Percentiles rank a stretch among this genome's conserved stretches.
These are phyloP conservation scores for Penicillium capsulatum DNA, from an alignment of 2,329 filamentous ascomycete genomes.

Conservation along the genomic window DNA sequence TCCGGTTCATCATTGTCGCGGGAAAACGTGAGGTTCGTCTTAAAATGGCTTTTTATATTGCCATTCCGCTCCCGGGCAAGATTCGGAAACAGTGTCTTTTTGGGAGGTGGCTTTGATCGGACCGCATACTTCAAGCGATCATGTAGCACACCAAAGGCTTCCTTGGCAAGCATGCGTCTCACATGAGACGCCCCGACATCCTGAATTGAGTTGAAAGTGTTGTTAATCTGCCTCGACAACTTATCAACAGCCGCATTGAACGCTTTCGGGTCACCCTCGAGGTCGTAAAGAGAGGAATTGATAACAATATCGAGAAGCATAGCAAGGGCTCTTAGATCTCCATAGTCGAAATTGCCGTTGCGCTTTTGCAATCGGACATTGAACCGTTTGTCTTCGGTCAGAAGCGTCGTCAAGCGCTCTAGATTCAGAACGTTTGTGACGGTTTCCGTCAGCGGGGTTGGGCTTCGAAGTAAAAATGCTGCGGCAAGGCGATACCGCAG, in stretches of 20 bases:
- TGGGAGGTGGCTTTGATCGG: conserved; percentile 58
- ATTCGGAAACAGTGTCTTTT: conserved; percentile 42
- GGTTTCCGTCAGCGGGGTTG: conserved; percentile 25
- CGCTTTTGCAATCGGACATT: conserved; percentile 27
- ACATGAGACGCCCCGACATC: conserved; percentile 71
- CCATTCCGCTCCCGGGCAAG: conserved; percentile 12
- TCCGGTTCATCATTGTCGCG: not conserved
- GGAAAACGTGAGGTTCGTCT: not conserved
- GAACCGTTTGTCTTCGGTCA: conserved; percentile 31
- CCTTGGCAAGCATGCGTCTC: conserved; percentile 71
- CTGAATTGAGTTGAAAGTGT: conserved; percentile 59
- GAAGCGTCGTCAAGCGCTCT: conserved; percentile 26
- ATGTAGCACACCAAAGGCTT: conserved; percentile 67
- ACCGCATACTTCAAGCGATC: conserved; percentile 68
- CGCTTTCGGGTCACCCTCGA: conserved; percentile 35
- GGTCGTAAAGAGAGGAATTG: conserved; percentile 54
- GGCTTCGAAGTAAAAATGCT: conserved; percentile 33
- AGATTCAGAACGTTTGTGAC: conserved; percentile 28
- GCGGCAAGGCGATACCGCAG: conserved; percentile 40
- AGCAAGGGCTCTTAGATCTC: conserved; percentile 61
- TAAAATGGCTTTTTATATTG: conserved; percentile 15
- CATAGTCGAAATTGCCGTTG: conserved; percentile 54
- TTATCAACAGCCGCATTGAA: conserved; percentile 72
- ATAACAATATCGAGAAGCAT: conserved; percentile 70
- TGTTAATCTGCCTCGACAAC: conserved; percentile 57